A percentile compares a stretch with the other conserved stretches of the same genome.
phyloP scores from a whole-genome alignment of 495 filamentous ascomycete species.

The Penicillium malachiteum region DNA sequence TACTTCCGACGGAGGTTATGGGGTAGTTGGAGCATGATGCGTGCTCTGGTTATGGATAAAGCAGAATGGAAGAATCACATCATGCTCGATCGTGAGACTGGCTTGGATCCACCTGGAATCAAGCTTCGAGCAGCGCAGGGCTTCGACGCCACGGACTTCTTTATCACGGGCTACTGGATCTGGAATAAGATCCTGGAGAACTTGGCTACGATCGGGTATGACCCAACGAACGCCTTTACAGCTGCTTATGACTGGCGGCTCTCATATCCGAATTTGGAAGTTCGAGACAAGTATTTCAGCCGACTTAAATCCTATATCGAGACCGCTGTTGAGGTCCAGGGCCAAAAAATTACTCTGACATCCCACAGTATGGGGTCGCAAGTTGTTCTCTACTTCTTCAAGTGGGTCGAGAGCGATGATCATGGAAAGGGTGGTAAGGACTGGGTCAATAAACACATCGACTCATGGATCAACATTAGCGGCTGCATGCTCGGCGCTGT shows the following conservation, averaged over 20 bases:
- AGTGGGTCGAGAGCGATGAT: constrained; percentile 84
- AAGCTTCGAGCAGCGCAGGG: constrained; percentile 94
- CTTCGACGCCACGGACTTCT: constrained; percentile 97
- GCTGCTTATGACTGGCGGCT: constrained; percentile 98
- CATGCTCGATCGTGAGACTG: constrained; percentile 90
- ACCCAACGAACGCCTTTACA: constrained; percentile 91
- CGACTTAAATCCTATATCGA: constrained; percentile 88
- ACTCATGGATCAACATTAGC: constrained; percentile 96
- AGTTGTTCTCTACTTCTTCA: constrained; percentile 94
- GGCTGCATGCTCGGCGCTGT: constrained; percentile 96
- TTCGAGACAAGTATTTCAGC: constrained; percentile 90
- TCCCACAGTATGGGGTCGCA: constrained; percentile 98
- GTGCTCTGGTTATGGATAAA: constrained; percentile 88
- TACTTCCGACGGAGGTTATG: constrained; percentile 94
- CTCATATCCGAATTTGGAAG: constrained; percentile 84
- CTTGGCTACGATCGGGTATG: constrained; percentile 90
- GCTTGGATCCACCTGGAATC: constrained; percentile 86
- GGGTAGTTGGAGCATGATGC: constrained; percentile 99
- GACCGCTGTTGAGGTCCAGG: constrained; percentile 63
- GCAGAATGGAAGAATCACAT: constrained; percentile 93
- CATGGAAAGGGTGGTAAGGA: constrained; percentile 77
- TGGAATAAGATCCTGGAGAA: constrained; percentile 99
- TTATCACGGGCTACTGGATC: constrained; percentile 86
- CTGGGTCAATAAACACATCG: constrained; percentile 90
- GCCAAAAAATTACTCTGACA: constrained; percentile 80